These are phyloP conservation scores for Monosporascus sp. DNA, from an alignment of 2,329 filamentous ascomycete genomes.

Conservation along the genomic window DNA sequence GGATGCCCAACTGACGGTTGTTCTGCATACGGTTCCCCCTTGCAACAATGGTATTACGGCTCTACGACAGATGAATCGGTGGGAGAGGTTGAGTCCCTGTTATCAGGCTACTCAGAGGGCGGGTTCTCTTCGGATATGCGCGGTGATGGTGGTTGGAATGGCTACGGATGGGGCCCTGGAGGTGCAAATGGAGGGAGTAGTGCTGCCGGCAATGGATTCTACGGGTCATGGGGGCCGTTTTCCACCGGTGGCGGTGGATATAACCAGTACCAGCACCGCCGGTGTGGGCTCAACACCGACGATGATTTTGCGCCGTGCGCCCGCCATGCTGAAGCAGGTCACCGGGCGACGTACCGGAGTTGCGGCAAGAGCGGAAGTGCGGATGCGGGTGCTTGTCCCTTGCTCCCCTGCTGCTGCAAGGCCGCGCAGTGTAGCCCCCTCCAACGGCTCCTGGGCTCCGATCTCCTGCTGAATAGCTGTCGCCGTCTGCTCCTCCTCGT, in stretches of 20 bases:
- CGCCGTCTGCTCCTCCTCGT: too few relatives aligned
- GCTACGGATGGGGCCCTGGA: background rate
- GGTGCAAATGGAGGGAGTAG: too few relatives aligned
- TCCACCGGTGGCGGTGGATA: background rate
- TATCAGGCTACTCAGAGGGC: conserved; percentile 22
- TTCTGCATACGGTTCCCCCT: background rate
- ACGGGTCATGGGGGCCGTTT: background rate
- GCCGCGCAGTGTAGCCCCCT: too few relatives aligned
- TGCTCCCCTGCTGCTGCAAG: too few relatives aligned
- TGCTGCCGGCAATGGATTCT: background rate
- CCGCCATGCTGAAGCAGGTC: too few relatives aligned
- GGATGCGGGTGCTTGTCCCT: too few relatives aligned
- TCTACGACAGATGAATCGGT: conserved; percentile 8
- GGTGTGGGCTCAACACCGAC: background rate
- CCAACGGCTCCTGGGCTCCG: too few relatives aligned
- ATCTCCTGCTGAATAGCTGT: too few relatives aligned
- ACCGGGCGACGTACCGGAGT: too few relatives aligned
- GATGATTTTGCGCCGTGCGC: too few relatives aligned
- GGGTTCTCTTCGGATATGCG: conserved; percentile 12
- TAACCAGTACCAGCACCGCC: background rate
- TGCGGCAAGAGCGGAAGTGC: too few relatives aligned
- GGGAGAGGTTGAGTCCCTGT: conserved; percentile 4
- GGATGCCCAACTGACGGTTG: conserved; percentile 13
- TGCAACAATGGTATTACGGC: conserved; percentile 21
- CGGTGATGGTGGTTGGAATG: background rate